Evolutionary conservation across 1,139 yeast genomes (phyloP).

Genomic region (Diutina catenulata): DNA sequence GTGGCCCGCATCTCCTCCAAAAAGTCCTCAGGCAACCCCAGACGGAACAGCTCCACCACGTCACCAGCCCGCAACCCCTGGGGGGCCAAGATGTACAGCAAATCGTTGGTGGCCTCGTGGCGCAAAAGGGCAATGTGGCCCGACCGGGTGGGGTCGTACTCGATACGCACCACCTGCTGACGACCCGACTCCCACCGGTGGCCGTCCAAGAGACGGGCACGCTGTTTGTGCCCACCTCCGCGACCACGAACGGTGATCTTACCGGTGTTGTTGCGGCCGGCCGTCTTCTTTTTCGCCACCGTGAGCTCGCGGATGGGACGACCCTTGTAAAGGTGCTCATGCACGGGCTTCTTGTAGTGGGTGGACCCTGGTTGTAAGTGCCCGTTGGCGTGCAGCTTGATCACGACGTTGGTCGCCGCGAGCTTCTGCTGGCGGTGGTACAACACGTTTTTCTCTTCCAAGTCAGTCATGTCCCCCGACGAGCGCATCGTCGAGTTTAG

Average conservation of each 20-base stretch:
- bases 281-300: slow-evolving; percentile 54
- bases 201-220: slow-evolving; percentile 76
- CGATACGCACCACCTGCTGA: slow-evolving; percentile 77
- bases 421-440: slow-evolving; percentile 65
- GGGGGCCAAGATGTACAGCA: slow-evolving; percentile 78
- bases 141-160: slow-evolving; percentile 91
- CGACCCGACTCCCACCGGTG: slow-evolving; percentile 56
- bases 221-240: slow-evolving; percentile 93
- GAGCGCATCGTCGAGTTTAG: slow-evolving; percentile 7
- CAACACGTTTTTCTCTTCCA: slow-evolving; percentile 69
- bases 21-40: slow-evolving; percentile 74
- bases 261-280: slow-evolving; percentile 90
- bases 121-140: slow-evolving; percentile 85
- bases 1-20: slow-evolving; percentile 51
- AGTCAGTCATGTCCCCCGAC: slow-evolving; percentile 39
- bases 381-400: slow-evolving; percentile 66
- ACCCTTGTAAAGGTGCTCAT: slow-evolving; percentile 80
- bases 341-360: slow-evolving; percentile 81
- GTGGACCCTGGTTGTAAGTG: slow-evolving; percentile 76
- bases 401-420: slow-evolving; percentile 54
- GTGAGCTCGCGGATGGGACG: slow-evolving; percentile 72
- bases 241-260: slow-evolving; percentile 84
- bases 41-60: slow-evolving; percentile 75
- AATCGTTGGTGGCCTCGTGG: slow-evolving; percentile 47
- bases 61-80: slow-evolving; percentile 93